Base-by-base conservation (phyloP, 495 filamentous ascomycete species). In the Delitschia confertaspora region DNA sequence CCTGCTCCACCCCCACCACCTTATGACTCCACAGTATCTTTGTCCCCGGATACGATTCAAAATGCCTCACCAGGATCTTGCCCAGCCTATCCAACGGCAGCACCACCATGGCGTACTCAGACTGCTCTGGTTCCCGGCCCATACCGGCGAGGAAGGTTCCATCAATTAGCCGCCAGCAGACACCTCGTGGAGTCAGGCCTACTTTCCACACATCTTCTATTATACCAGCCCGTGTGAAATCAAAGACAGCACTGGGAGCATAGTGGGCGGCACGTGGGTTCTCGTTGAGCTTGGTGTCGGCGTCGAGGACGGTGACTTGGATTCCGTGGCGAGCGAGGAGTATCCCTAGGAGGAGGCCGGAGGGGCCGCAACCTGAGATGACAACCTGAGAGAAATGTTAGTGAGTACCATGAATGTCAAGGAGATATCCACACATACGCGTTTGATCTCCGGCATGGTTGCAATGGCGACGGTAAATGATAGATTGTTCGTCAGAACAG, bases 231-330 rank as follows among this genome's bases (percentile, higher is more conserved):
- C 76, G 68, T 17, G 58, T 45, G 30, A 80, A 64, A 43, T 76
- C 73, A 33, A 68, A 69, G 38, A 71, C 66, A 13, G 73, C 71
- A 6, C 68, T 59, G 5, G 65, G 55, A 10, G 62, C 68, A 59
- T 74, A 72, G 47, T 75, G 68, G n/a, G 65, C 65, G 9, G 74
- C 71, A 42, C 74, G 73, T 7, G 73, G 75, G 40, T 76, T 70
- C 23, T 65, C 63, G 58, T 75, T 72, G 14, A 78, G 57, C 27
- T 64, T 55, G 9, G 59, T 47, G 23, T 68, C 65, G 11, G 64
- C 64, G 46, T 79, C 74, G 19, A 78, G 59, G 6, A 79, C 57
- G 21, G 67, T 65, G 38, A 74, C 68, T 35, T 65, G 46, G 44
- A 78, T 72, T 14, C 71, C 69, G 10, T 22, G 24, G 55, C 71